A percentile compares a stretch with the other conserved stretches of the same genome.
phyloP scores from a whole-genome alignment of 352 stramenopile genomes.

The Globisporangium carolinianum region DNA sequence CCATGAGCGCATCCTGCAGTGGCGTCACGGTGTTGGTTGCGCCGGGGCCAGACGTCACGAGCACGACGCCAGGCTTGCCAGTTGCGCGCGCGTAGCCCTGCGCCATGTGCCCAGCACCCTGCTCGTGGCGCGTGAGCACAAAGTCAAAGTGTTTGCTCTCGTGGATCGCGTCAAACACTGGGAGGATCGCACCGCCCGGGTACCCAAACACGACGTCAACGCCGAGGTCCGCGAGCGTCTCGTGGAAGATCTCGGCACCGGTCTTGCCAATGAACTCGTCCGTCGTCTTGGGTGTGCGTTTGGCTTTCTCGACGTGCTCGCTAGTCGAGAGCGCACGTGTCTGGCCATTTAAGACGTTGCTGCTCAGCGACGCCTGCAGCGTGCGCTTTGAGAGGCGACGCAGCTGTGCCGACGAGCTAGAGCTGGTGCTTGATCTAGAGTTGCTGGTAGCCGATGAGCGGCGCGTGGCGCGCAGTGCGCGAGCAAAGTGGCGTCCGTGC shows the following conservation, averaged over 20 bases:
- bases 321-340: slow-evolving; percentile 28
- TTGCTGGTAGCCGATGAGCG: slow-evolving; percentile 5
- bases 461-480: slow-evolving; percentile 24
- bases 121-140: slow-evolving; percentile 74
- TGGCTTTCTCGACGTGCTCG: slow-evolving; percentile 26
- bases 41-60: slow-evolving; percentile 91
- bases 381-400: slow-evolving; percentile 6
- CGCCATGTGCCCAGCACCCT: slow-evolving; percentile 82
- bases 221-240: slow-evolving; percentile 87
- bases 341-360: slow-evolving; percentile 7
- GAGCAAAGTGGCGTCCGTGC: slow-evolving; percentile 33
- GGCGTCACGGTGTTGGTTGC: slow-evolving; percentile 93
- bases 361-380: slow-evolving; percentile 9
- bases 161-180: slow-evolving; percentile 94
- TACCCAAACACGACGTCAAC: slow-evolving; percentile 93
- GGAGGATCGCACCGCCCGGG: slow-evolving; percentile 90
- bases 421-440: neutral
- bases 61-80: slow-evolving; percentile 86
- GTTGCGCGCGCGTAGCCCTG: slow-evolving; percentile 80
- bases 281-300: slow-evolving; percentile 40
- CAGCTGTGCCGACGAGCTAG: neutral
- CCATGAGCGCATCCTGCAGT: slow-evolving; percentile 92
- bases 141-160: slow-evolving; percentile 81
- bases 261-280: slow-evolving; percentile 89
- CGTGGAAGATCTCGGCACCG: slow-evolving; percentile 92